These are phyloP conservation scores for Eutypella sp. DNA, from an alignment of 2,329 filamentous ascomycete species.

Conservation along the genomic window DNA sequence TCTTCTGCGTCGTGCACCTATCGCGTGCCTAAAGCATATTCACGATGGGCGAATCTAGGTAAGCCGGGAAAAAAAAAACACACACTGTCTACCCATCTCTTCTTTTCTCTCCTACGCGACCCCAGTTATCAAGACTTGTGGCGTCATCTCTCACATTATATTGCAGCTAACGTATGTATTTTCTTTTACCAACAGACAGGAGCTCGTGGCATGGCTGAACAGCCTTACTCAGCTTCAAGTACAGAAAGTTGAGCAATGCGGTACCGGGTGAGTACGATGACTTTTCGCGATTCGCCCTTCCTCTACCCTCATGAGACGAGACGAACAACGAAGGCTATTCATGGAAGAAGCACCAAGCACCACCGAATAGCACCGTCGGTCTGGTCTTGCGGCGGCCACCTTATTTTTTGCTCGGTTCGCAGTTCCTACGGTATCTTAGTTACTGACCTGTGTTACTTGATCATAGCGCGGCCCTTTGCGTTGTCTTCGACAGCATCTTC, in stretches of 20 bases:
- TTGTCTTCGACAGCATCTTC: slow-evolving; percentile 98
- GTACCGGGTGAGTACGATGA: slow-evolving; percentile 72
- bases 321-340: too few relatives aligned
- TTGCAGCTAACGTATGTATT: slow-evolving; percentile 2
- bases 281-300: slow-evolving; percentile 24
- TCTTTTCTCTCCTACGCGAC: slow-evolving; percentile 1
- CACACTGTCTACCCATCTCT: too few relatives aligned
- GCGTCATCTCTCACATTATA: background rate
- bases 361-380: too few relatives aligned
- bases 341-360: too few relatives aligned
- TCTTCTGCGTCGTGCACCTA: background rate
- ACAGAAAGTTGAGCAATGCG: slow-evolving; percentile 98
- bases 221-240: slow-evolving; percentile 96
- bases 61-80: background rate
- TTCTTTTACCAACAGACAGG: slow-evolving; percentile 65
- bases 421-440: too few relatives aligned
- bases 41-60: slow-evolving; percentile 64
- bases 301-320: slow-evolving; percentile 17
- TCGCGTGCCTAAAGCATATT: background rate
- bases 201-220: slow-evolving; percentile 94
- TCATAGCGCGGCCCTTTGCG: slow-evolving; percentile 88
- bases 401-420: background rate
- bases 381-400: too few relatives aligned
- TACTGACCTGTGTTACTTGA: too few relatives aligned
- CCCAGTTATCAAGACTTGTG: slow-evolving; percentile 10